Evolutionary conservation across 179 eudicot genomes (phyloP).

Genomic region (Carnegiea gigantea): DNA sequence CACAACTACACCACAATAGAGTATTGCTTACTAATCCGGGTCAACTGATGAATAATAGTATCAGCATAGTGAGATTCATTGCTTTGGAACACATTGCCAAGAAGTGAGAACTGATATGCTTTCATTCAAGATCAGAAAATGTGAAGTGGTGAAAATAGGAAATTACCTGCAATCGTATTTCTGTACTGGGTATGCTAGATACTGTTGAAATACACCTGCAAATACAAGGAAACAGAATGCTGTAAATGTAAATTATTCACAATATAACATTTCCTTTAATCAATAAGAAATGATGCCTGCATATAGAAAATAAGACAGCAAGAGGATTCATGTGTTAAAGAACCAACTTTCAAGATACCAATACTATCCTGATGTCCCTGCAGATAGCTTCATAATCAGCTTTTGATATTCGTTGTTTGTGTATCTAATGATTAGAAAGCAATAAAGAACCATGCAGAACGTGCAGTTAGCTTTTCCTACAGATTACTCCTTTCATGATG

Average conservation of each 20-base stretch:
- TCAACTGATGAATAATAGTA: not conserved
- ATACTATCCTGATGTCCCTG: not conserved
- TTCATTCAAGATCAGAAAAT: not conserved
- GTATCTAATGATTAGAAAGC: not conserved
- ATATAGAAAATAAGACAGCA: not conserved
- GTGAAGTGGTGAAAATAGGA: constrained; percentile 6
- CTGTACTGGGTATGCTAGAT: constrained; percentile 84
- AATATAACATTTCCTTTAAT: not conserved
- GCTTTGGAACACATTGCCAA: not conserved
- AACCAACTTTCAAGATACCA: not conserved
- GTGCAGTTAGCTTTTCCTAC: not conserved
- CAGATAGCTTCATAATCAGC: not conserved
- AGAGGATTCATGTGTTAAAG: not conserved
- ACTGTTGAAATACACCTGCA: constrained; percentile 93
- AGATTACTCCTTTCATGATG: not conserved
- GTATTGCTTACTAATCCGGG: not conserved
- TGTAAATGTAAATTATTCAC: not conserved
- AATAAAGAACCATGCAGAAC: not conserved
- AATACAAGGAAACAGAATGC: constrained; percentile 4
- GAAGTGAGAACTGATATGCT: not conserved
- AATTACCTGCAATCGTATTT: constrained; percentile 83
- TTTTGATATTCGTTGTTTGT: not conserved
- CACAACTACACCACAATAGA: no score
- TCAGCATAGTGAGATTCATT: not conserved
- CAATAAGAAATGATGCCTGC: not conserved